Evolutionary conservation across 306 rosid species (phyloP).

Genomic region (Rosa multiflora): DNA sequence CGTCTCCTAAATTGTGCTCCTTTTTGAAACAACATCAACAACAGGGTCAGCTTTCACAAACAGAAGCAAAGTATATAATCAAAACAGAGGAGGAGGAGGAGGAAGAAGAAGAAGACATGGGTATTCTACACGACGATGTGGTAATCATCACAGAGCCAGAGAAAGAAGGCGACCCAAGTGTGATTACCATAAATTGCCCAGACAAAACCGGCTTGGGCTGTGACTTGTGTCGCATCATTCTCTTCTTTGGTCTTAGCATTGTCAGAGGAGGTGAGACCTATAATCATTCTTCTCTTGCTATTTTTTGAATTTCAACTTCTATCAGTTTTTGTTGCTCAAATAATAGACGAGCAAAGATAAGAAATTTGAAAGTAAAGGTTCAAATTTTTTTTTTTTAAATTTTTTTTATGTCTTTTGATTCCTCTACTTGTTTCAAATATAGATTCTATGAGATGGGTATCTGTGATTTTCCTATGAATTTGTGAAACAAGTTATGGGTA

Average conservation of each 20-base stretch:
- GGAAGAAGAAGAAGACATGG: constrained; percentile 48
- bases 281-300: neutral
- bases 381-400: neutral
- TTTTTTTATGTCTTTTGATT: neutral
- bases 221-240: constrained; percentile 93
- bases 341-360: neutral
- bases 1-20: neutral
- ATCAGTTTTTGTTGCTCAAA: neutral
- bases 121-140: constrained; percentile 72
- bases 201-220: constrained; percentile 95
- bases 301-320: neutral
- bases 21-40: neutral
- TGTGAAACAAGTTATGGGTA: constrained; percentile 15
- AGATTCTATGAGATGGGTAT: neutral
- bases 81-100: neutral
- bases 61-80: constrained; percentile 6
- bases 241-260: constrained; percentile 90
- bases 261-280: constrained; percentile 73
- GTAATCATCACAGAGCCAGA: constrained; percentile 64
- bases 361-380: constrained; percentile 2
- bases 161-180: constrained; percentile 63
- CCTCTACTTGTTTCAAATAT: neutral
- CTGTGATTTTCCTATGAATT: constrained; percentile 6
- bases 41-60: constrained; percentile 4
- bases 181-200: constrained; percentile 89